A percentile compares a stretch with the other conserved stretches of the same genome.
Evolutionary conservation across 1,284 basidiomycete species (phyloP).

Genomic region (Microbotryomycetes sp.): DNA sequence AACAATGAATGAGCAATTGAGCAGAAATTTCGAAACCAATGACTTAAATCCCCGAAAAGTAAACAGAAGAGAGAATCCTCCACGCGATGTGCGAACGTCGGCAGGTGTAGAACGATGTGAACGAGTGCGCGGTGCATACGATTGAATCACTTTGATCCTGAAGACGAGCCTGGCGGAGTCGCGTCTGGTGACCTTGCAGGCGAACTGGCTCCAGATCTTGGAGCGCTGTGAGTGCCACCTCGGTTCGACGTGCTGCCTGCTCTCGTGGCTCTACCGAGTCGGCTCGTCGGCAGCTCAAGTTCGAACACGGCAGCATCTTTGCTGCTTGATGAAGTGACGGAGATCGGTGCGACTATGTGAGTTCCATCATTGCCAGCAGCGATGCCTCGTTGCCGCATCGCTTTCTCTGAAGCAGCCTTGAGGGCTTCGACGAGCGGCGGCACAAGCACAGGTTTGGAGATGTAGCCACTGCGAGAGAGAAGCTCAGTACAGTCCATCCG

Average conservation of each 20-base stretch:
- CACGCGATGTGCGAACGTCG: too few species aligned
- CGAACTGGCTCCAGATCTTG: not conserved
- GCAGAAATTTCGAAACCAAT: not conserved
- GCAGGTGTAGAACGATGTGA: too few species aligned
- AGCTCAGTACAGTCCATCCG: not conserved
- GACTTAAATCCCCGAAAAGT: too few species aligned
- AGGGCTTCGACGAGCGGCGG: constrained; percentile 20
- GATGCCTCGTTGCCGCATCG: not conserved
- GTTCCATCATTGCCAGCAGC: not conserved
- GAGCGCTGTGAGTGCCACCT: not conserved
- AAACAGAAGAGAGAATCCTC: too few species aligned
- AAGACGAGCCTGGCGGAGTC: not conserved
- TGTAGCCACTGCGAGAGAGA: constrained; percentile 7
- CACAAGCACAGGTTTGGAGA: constrained; percentile 26
- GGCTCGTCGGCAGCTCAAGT: constrained; percentile 11
- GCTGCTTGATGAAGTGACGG: not conserved
- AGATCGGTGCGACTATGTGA: not conserved
- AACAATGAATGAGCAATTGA: too few species aligned
- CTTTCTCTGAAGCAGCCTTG: not conserved
- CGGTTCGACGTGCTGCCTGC: constrained; percentile 2
- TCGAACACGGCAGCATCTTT: constrained; percentile 5
- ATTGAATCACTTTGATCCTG: not conserved
- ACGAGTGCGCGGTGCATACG: too few species aligned
- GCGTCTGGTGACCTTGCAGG: not conserved
- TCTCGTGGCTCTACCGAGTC: constrained; percentile 11